Evolutionary conservation across 139 green algal genomes (phyloP).

Genomic region (Coelastrella sp.): DNA sequence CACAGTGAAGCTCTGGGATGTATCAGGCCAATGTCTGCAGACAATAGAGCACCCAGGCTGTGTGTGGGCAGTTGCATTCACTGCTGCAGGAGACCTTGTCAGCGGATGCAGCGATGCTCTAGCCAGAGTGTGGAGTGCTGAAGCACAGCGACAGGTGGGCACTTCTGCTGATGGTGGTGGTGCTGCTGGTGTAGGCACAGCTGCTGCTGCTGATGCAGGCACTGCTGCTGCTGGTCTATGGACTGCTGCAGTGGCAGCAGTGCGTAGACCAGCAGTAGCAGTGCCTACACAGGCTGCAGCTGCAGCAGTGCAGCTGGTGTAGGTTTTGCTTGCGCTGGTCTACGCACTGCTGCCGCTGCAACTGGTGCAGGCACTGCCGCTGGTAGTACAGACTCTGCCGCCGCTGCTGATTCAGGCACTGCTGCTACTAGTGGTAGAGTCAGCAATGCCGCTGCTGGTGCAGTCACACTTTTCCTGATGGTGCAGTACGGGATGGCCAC

Average conservation of each 20-base stretch:
- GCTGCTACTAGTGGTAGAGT: no score
- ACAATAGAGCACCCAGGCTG: slow-evolving; percentile 86
- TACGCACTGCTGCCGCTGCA: not conserved
- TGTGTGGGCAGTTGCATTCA: slow-evolving; percentile 91
- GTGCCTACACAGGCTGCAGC: no score
- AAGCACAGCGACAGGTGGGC: slow-evolving; percentile 49
- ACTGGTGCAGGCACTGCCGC: no score
- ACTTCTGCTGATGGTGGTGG: not conserved
- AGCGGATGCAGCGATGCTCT: slow-evolving; percentile 89
- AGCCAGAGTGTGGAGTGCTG: slow-evolving; percentile 79
- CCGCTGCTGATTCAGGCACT: no score
- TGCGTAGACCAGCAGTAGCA: not conserved
- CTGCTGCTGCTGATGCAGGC: not conserved
- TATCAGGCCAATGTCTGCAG: slow-evolving; percentile 79
- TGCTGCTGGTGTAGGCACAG: not conserved
- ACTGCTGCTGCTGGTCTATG: not conserved
- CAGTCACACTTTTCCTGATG: no score
- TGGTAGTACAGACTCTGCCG: no score
- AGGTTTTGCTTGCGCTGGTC: no score
- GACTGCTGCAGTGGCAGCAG: not conserved
- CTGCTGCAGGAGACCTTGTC: slow-evolving; percentile 70
- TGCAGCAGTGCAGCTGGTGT: no score
- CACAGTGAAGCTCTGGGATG: slow-evolving; percentile 80
- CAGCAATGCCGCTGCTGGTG: no score
- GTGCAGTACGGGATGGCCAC: no score